phyloP scores from a whole-genome alignment of 2,329 filamentous ascomycete genomes.

The Monilinia fructigena region DNA sequence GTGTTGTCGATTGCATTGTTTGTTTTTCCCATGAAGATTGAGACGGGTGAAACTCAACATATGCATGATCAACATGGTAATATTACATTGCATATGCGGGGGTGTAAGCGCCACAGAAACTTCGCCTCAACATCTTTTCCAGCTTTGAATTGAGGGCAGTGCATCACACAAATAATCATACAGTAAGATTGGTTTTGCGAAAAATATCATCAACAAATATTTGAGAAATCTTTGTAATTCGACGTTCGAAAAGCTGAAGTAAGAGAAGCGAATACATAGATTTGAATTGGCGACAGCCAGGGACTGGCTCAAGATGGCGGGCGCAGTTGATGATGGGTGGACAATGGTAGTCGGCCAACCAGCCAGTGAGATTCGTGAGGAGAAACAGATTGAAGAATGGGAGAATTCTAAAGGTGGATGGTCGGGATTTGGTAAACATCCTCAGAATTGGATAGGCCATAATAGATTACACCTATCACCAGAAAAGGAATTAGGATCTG shows the following conservation, averaged over 20 bases:
- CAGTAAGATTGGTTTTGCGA: neutral
- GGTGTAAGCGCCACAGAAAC: slow-evolving; percentile 11
- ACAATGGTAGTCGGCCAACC: slow-evolving; percentile 30
- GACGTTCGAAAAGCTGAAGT: neutral
- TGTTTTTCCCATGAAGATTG: neutral
- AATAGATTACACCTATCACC: slow-evolving; percentile 28
- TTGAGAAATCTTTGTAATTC: neutral
- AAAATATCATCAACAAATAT: neutral
- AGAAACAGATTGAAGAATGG: slow-evolving; percentile 35
- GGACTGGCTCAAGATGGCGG: neutral
- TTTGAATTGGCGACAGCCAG: neutral
- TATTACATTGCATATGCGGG: slow-evolving; percentile 13
- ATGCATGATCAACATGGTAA: neutral
- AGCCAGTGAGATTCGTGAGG: slow-evolving; percentile 29
- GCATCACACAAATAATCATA: neutral
- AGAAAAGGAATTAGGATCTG: slow-evolving; percentile 44
- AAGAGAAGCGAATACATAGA: neutral
- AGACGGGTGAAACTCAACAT: neutral
- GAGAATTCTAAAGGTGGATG: slow-evolving; percentile 29
- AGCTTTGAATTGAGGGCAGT: slow-evolving; percentile 13
- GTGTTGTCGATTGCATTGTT: neutral
- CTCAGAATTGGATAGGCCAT: slow-evolving; percentile 26
- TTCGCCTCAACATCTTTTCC: slow-evolving; percentile 5
- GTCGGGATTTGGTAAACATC: slow-evolving; percentile 35
- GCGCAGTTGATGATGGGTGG: slow-evolving; percentile 29